Conservation (phyloP, 1,284 basidiomycete genomes). For the Marasmius tenuissimus region DNA sequence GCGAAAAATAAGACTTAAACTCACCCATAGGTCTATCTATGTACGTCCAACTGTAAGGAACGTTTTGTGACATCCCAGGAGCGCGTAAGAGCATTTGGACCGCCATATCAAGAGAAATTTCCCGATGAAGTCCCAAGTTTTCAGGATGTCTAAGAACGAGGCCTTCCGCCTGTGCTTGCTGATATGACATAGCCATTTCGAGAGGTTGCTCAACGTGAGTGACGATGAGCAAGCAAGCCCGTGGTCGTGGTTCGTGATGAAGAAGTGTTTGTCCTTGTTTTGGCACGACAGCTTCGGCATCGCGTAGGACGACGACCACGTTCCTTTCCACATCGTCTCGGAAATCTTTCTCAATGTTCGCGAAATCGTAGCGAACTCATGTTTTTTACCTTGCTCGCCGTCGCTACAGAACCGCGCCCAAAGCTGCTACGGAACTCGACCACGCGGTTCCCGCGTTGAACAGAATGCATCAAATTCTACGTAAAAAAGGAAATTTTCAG, state of each 20-base stretch:
- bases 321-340: neutral
- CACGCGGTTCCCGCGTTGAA: no score
- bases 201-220: neutral
- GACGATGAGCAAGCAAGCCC: neutral
- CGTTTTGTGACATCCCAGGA: slow-evolving; percentile 47
- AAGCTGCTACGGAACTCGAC: no score
- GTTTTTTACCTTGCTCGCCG: neutral
- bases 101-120: slow-evolving; percentile 57
- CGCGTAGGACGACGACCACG: neutral
- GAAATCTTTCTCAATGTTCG: neutral
- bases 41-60: slow-evolving; percentile 68
- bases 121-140: slow-evolving; percentile 52
- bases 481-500: no score
- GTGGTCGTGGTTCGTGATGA: neutral
- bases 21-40: slow-evolving; percentile 72
- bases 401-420: neutral
- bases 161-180: slow-evolving; percentile 47
- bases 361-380: neutral
- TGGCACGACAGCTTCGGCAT: neutral
- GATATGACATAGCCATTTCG: slow-evolving; percentile 7
- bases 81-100: slow-evolving; percentile 60
- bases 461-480: no score
- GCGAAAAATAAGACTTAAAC: neutral
- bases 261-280: neutral
- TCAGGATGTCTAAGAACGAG: slow-evolving; percentile 70